Conservation (phyloP, 2,329 filamentous ascomycete genomes). For the Sarocladium strictum region DNA sequence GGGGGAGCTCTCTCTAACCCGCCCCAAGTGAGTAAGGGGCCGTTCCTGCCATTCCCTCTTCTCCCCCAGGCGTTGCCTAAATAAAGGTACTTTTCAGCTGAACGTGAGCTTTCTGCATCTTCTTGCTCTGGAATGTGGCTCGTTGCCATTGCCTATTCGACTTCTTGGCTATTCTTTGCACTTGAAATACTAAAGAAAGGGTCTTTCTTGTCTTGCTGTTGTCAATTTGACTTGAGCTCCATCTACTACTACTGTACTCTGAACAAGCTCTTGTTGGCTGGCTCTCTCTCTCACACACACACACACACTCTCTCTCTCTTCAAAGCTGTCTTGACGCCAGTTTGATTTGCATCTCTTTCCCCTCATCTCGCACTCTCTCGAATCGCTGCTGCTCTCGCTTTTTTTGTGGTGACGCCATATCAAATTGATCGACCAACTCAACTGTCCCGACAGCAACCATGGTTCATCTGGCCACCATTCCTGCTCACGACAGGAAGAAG, state of each 20-base stretch:
- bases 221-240: background rate
- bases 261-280: background rate
- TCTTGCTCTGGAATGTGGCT: background rate
- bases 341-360: too few relatives aligned
- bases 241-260: background rate
- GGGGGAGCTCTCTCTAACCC: background rate
- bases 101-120: background rate
- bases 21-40: background rate
- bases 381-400: background rate
- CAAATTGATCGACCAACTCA: too few relatives aligned
- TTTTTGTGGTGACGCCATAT: background rate
- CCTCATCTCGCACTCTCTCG: background rate
- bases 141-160: background rate
- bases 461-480: slow-evolving; percentile 45
- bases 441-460: slow-evolving; percentile 25
- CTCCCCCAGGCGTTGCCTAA: background rate
- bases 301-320: background rate
- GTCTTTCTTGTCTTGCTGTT: background rate
- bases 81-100: background rate
- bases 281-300: background rate
- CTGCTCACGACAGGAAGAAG: slow-evolving; percentile 15
- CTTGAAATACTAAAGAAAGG: too few relatives aligned
- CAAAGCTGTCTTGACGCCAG: too few relatives aligned
- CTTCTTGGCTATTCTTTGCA: background rate
- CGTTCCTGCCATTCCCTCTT: background rate